Evolutionary conservation across 306 rosid species (phyloP).

Genomic region (Cucumis cinereus): DNA sequence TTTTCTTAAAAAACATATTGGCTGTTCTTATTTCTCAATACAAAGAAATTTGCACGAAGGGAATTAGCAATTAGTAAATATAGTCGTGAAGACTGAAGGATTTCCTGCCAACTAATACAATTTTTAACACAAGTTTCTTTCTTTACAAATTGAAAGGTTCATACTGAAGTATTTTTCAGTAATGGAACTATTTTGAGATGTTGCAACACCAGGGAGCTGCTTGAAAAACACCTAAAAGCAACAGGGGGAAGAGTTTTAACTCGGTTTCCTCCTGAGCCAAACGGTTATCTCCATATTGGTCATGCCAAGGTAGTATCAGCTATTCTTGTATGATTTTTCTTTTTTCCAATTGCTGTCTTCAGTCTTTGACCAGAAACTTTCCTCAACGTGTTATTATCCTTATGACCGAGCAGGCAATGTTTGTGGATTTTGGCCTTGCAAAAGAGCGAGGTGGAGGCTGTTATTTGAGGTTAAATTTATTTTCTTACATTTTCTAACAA

Average conservation of each 20-base stretch:
- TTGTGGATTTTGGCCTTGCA: conserved; percentile 89
- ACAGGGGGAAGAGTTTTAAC: conserved; percentile 67
- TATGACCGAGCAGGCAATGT: conserved; percentile 68
- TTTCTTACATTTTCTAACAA: not conserved
- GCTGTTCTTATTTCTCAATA: not conserved
- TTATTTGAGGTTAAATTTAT: conserved; percentile 55
- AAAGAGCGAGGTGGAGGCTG: conserved; percentile 89
- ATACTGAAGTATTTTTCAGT: conserved; percentile 83
- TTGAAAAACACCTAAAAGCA: conserved; percentile 62
- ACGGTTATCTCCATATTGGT: conserved; percentile 95
- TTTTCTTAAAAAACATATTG: not conserved
- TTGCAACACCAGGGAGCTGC: conserved; percentile 66
- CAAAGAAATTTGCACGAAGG: not conserved
- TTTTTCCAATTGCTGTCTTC: not conserved
- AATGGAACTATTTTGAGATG: conserved; percentile 76
- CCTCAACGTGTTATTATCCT: not conserved
- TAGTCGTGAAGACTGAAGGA: not conserved
- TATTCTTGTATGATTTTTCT: not conserved
- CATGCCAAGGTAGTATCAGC: conserved; percentile 68
- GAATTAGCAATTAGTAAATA: not conserved
- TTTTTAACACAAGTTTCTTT: not conserved
- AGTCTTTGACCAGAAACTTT: not conserved
- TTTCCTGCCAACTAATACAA: not conserved
- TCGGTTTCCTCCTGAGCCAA: conserved; percentile 99
- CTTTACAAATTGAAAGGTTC: conserved; percentile 54